Evolutionary conservation across 2,329 filamentous ascomycete species (phyloP).

Genomic region (Lecanicillium sp.): DNA sequence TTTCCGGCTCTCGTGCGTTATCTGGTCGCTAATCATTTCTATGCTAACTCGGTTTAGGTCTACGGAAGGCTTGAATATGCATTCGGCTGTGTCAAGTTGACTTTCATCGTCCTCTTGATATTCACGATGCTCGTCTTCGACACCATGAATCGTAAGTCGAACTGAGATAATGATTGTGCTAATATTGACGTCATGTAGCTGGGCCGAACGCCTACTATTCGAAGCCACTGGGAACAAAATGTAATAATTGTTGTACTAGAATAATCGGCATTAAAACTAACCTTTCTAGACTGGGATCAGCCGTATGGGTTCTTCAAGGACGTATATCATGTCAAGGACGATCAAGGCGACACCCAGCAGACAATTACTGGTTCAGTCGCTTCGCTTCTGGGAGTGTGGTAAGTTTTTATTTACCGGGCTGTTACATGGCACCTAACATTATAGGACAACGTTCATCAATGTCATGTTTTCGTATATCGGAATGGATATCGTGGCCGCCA

Average conservation of each 20-base stretch:
- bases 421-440: no score
- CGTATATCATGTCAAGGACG: slow-evolving; percentile 26
- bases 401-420: no score
- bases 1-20: slow-evolving; percentile 29
- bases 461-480: slow-evolving; percentile 33
- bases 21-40: background rate
- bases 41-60: slow-evolving; percentile 13
- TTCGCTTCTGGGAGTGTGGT: slow-evolving; percentile 34
- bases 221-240: slow-evolving; percentile 28
- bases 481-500: slow-evolving; percentile 34
- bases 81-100: slow-evolving; percentile 32
- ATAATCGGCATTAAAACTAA: background rate
- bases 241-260: slow-evolving; percentile 20
- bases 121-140: slow-evolving; percentile 33
- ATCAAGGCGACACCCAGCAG: slow-evolving; percentile 14
- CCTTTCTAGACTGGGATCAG: background rate
- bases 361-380: slow-evolving; percentile 28
- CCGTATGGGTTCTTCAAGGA: slow-evolving; percentile 34
- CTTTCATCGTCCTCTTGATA: slow-evolving; percentile 30
- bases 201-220: slow-evolving; percentile 30
- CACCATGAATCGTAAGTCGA: slow-evolving; percentile 28
- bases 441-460: slow-evolving; percentile 30
- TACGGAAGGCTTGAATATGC: slow-evolving; percentile 33
- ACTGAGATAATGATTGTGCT: no score
- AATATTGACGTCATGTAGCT: slow-evolving; percentile 21